Evolutionary conservation across 345 rosid species (phyloP), one percentile per base, ranked within the genome.

Genomic region (Erysimum cheiranthoides): DNA sequence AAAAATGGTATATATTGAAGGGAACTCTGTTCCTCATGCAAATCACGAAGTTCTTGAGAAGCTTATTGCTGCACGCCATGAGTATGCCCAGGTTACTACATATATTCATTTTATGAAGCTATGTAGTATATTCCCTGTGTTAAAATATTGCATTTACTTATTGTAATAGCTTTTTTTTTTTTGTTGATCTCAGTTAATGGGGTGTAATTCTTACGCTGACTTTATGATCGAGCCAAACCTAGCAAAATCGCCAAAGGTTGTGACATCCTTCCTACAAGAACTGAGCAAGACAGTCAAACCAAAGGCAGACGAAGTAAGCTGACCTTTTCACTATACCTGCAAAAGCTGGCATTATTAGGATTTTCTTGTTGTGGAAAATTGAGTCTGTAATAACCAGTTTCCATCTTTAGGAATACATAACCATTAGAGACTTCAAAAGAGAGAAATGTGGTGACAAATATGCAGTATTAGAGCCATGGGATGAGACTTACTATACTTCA

Each of bases 401-500:
- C 71, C 66, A 60, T 80, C 46, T 21, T 32, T 68, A 94, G 98
- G 98, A 92, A 82, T 86, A 85, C 83, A 73, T 80, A 70, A 75
- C 78, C 63, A 88, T 92, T 73, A 78, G 82, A 82, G 79, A 84
- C 34, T 87, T 89, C 56, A 94, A 92, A 85, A 80, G 87, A 79
- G 79, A 84, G 73, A 78, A 80, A 45, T 81, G 87, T 79, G 87
- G 92, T 70, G 76, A 84, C 43, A 63, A 63, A 67, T 66, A 61
- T 66, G 76, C 74, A 71, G 96, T 86, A 76, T 72, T 94, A 68
- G 93, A 94, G 80, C 97, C 97, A 59, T 94, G 97, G 99, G 99
- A 94, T 82, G 97, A 94, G 81, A 77, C 96, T 27, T 87, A 90
- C 81, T 92, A 90, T 77, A 85, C 97, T 46, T 85, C 89, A 52